Evolutionary conservation across 257 asterid genomes (phyloP), one percentile per base, ranked within the genome.

Genomic region (Rehmannia glutinosa): DNA sequence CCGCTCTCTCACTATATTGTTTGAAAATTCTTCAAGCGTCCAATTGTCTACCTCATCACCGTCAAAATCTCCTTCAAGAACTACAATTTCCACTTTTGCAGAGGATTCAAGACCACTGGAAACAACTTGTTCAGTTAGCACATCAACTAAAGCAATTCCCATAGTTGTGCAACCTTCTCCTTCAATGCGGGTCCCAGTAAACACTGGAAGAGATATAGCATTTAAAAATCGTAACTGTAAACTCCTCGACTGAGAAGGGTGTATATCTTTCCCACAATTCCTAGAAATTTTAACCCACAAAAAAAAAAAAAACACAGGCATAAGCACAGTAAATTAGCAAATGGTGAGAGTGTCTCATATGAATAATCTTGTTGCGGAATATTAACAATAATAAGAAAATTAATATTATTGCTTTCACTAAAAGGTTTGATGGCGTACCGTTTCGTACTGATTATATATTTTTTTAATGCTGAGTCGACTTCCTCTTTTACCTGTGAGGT

Each of bases 1-100:
- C 61, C 97, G 77, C 76, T 83, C 96, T 74, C 80, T 84, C 45
- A 91, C 92, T 21, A 66, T 73, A 76, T 88, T 91, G 71, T 76
- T 84, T 79, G 73, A 74, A 66, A 86, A 91, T 25, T 86, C 96
- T 71, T 81, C 86, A 50, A 69, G 63, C 39, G 86, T 83, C 97
- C 97, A 88, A 68, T 78, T 75, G 24, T 75, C 85, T 28, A 80
- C 81, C 75, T 79, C 93, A 27, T 91, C 90, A 25, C 83, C 75
- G 62, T 83, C 95, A 76, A 91, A 91, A 70, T 88, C 97, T 71
- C 97, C 97, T 76, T 91, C 97, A 10, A 91, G 93, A 66, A 75
- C 97, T 39, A 86, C 86, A 30, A 91, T 75, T 80, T 91, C 95
- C 59, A 83, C 84, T 66, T 85, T 88, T 13, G 82, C 87, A 23